A percentile compares a stretch with the other conserved stretches of the same genome.
These are phyloP conservation scores for Leccinum pachyderme DNA, from an alignment of 1,284 basidiomycete species.

Conservation along the genomic window DNA sequence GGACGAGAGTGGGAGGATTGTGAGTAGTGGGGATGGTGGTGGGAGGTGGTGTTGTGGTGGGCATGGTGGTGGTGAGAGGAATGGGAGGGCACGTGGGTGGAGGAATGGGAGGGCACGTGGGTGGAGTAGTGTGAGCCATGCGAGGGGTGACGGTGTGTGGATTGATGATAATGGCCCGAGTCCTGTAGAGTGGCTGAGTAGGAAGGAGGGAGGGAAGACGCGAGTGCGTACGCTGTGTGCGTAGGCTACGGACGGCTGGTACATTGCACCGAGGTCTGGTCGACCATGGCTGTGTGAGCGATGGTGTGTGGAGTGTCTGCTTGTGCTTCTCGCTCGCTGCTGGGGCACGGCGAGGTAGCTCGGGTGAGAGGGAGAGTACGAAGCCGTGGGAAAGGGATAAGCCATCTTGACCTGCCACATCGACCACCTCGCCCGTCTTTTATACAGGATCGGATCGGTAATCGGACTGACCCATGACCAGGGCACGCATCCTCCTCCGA, in stretches of 20 bases:
- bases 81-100: not conserved
- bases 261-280: not conserved
- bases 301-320: conserved; percentile 12
- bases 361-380: not conserved
- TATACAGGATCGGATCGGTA: conserved; percentile 18
- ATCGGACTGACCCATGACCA: conserved; percentile 7
- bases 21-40: conserved; percentile 7
- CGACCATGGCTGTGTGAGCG: conserved; percentile 15
- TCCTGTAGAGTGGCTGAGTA: conserved; percentile 6
- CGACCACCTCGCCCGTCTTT: not conserved
- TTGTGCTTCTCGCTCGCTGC: conserved; percentile 14
- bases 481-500: conserved; percentile 16
- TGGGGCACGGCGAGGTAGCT: conserved; percentile 12
- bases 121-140: not conserved
- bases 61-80: conserved; percentile 16
- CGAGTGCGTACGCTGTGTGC: conserved; percentile 17
- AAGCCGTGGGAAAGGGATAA: conserved; percentile 11
- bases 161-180: conserved; percentile 4
- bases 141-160: not conserved
- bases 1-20: conserved; percentile 11
- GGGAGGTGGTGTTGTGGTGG: not conserved
- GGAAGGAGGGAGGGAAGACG: not conserved
- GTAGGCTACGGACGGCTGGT: conserved; percentile 10
- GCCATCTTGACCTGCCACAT: conserved; percentile 6
- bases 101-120: not conserved